Evolutionary conservation across 805 yeast genomes (phyloP), one percentile per base, ranked within the genome.

Genomic region (Maudiozyma turicensis): DNA sequence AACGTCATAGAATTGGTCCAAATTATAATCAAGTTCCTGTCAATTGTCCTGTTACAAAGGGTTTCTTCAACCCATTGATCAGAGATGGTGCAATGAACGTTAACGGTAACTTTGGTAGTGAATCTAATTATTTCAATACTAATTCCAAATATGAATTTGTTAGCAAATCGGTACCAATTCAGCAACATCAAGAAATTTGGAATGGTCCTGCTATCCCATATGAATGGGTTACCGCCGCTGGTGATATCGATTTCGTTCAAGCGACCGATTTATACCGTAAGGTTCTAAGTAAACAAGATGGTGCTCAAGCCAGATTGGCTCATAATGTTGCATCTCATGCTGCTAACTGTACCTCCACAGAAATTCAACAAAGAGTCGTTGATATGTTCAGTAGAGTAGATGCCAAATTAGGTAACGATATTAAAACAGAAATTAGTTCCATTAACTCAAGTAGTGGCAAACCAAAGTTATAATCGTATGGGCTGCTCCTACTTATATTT

Each of bases 11-110:
- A 70, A 70, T 86, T 63, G 65, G 86, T 47, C 74, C 80, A 39
- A 85, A 87, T 71, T 87, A 83, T 69, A 75, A 77, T 44, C 91
- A 85, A 69, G 82, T 87, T 50, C 96, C 96, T n/a, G 89, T 86
- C 58, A 87, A 87, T 67, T 84, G 95, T 68, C 95, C 96, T 50
- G 71, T 76, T 53, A 80, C 77, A 29, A 67, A 76, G 3, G 68
- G 69, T 47, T 72, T 74, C 8, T 78, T 76, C 64, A 76, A 77
- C 58, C 95, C 95, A 31, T 82, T 80, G 58, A 77, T 82, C 58
- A 79, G 95, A 71, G 95, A 87, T 65, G 96, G 96, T 67, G 76
- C 81, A 43, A 82, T 83, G 89, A 64, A 64, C 49, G 78, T 79
- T 30, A 73, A 77, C 57, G 84, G 82, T 48, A 87, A 87, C 71